phyloP scores from a whole-genome alignment of 495 filamentous ascomycete genomes.

The Talaromyces thailandensis region DNA sequence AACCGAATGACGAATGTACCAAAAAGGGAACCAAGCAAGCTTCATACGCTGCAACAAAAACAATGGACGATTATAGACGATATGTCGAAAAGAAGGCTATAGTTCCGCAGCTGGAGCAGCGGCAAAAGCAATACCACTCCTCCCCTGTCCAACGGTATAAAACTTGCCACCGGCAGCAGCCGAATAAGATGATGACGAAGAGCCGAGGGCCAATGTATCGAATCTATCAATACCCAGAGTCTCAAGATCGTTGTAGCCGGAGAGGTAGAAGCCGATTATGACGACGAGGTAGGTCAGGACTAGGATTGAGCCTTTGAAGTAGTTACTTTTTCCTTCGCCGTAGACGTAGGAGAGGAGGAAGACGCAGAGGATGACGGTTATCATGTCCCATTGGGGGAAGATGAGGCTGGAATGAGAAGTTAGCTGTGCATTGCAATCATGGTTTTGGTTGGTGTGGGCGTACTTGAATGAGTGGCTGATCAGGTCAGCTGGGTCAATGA shows the following conservation, averaged over 20 bases:
- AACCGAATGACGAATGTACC: background rate
- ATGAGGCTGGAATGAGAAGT: slow-evolving; percentile 52
- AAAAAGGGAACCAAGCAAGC: background rate
- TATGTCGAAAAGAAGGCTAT: background rate
- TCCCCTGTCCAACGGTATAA: slow-evolving; percentile 29
- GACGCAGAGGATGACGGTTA: slow-evolving; percentile 94
- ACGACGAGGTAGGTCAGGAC: slow-evolving; percentile 92
- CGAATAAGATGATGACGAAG: slow-evolving; percentile 3
- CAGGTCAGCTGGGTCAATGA: slow-evolving; percentile 47
- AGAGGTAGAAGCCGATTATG: slow-evolving; percentile 83
- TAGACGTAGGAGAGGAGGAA: slow-evolving; percentile 97
- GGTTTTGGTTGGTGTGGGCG: slow-evolving; percentile 10
- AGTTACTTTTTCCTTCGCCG: slow-evolving; percentile 81
- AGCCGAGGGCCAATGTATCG: slow-evolving; percentile 53
- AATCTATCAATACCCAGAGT: slow-evolving; percentile 57
- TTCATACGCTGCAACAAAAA: background rate
- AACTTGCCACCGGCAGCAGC: slow-evolving; percentile 15
- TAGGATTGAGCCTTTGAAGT: slow-evolving; percentile 78
- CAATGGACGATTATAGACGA: background rate
- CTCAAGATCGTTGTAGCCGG: slow-evolving; percentile 59
- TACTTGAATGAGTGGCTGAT: slow-evolving; percentile 73
- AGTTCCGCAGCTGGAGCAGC: background rate
- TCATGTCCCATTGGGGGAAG: slow-evolving; percentile 99
- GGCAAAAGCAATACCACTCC: slow-evolving; percentile 23
- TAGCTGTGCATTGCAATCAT: slow-evolving; percentile 6